A percentile compares a stretch with the other conserved stretches of the same genome.
Evolutionary conservation across 768 basidiomycete genomes (phyloP).

Genomic region (Mycena galopus): DNA sequence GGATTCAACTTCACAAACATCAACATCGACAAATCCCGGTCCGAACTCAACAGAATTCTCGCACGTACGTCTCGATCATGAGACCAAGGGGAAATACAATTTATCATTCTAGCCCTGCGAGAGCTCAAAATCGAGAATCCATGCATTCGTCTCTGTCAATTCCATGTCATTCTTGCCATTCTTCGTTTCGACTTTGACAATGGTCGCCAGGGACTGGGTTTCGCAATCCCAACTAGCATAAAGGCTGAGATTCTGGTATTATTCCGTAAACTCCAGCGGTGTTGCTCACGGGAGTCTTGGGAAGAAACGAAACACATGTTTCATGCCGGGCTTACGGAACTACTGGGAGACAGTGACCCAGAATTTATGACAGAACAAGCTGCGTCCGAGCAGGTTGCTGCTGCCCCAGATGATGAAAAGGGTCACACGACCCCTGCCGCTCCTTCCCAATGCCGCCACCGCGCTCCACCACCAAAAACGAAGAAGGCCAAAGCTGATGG

Average conservation of each 20-base stretch:
- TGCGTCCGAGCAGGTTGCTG: not conserved
- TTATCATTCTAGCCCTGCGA: not conserved
- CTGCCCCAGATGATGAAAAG: not conserved
- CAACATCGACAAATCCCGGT: constrained; percentile 13
- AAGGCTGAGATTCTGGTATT: constrained; percentile 10
- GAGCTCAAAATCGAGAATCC: not conserved
- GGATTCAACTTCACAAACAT: constrained; percentile 6
- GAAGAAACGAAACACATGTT: not conserved
- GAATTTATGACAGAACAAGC: not conserved
- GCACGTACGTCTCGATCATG: not conserved
- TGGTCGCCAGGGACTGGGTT: not conserved
- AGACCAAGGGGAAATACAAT: not conserved
- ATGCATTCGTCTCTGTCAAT: constrained; percentile 20
- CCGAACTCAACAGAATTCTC: not conserved
- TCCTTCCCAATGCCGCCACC: no score
- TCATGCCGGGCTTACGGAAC: not conserved
- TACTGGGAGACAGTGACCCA: not conserved
- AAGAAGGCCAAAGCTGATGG: not conserved
- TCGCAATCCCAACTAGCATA: not conserved
- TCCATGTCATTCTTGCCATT: constrained; percentile 15
- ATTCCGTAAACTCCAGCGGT: constrained; percentile 19
- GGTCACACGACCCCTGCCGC: no score
- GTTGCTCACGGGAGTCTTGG: constrained; percentile 2
- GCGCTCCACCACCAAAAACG: not conserved
- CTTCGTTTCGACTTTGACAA: constrained; percentile 1